Conservation (phyloP, 805 yeast genomes). For the Metschnikowia lochheadii region DNA sequence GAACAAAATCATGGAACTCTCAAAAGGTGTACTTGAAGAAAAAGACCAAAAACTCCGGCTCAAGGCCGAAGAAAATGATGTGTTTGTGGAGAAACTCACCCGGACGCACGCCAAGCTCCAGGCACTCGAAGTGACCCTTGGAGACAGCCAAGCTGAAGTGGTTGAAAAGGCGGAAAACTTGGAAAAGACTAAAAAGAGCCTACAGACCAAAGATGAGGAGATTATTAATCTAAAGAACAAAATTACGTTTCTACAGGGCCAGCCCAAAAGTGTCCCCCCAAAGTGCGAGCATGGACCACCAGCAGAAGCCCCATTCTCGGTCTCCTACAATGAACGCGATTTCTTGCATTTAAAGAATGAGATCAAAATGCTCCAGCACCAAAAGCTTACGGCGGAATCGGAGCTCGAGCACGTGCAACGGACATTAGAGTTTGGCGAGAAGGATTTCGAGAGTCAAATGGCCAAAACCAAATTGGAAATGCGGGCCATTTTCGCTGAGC, state of each 20-base stretch:
- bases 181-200: conserved; percentile 20
- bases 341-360: conserved; percentile 3
- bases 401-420: conserved; percentile 18
- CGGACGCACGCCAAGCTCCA: conserved; percentile 1
- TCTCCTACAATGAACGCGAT: neutral
- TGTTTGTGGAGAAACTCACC: neutral
- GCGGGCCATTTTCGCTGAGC: conserved; percentile 22
- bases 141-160: neutral
- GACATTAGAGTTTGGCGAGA: conserved; percentile 15
- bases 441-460: conserved; percentile 22
- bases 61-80: neutral
- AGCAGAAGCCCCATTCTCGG: neutral
- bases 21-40: conserved; percentile 11
- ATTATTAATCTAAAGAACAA: conserved; percentile 11
- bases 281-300: neutral
- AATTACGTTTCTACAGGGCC: neutral
- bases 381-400: conserved; percentile 15
- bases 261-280: neutral
- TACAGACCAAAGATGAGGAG: conserved; percentile 25
- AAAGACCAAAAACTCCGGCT: conserved; percentile 3
- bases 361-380: conserved; percentile 18
- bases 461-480: conserved; percentile 24
- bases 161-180: conserved; percentile 17
- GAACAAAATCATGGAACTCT: conserved; percentile 11
- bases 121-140: conserved; percentile 4